Base-by-base conservation (phyloP, 2,329 filamentous ascomycete species). In the Metarhizium sp. region DNA sequence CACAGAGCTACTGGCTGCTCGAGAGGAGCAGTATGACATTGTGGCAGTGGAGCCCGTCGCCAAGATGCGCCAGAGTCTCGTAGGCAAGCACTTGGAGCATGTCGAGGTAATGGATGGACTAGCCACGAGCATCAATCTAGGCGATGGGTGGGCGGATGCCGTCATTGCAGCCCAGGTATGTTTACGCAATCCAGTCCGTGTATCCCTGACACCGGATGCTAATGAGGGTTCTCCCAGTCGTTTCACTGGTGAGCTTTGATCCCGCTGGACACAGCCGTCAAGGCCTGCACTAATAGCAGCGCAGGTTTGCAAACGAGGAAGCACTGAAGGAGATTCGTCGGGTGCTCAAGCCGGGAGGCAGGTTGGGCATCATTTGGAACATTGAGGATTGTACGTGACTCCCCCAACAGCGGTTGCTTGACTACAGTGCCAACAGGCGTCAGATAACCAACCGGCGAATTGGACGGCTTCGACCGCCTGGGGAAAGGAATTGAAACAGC, bases 361-460 rank as follows among this genome's bases (percentile, higher is more conserved):
- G 75, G 32, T 73, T 90, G 32, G 86, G 82, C 14, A 68, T 88
- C 66, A 84, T 90, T 53, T 90, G 87, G 87, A 90, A 89, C 62
- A 74, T 85, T 57, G 86, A 89, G 66, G 83, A 87, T 60, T 88
- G 85, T 85, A 69, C 63, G 77, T 71, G 25, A 25, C 25, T 25
- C 25, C 6, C 14, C 29, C 8, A 13, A 49, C 42, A 5, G 16
- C 29, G 14, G 40, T 18, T 40, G 5, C 18, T 50, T 20, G 20
- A 34, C 47, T 6, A 5, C 5, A 25, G 20, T 8, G 45, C 49
- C 25, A 14, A 7, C 10, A n/a, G 18, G 13, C 7, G 16, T 34
- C 58, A 86, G 83, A 88, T 66, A 89, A 89, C 66, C 79, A 84
- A 50, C 82, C 84, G 0, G 64, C 68, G 53, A 67, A 67, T 3